Evolutionary conservation across 2,329 filamentous ascomycete species (phyloP).

Genomic region (Chaetomiaceae sp.): DNA sequence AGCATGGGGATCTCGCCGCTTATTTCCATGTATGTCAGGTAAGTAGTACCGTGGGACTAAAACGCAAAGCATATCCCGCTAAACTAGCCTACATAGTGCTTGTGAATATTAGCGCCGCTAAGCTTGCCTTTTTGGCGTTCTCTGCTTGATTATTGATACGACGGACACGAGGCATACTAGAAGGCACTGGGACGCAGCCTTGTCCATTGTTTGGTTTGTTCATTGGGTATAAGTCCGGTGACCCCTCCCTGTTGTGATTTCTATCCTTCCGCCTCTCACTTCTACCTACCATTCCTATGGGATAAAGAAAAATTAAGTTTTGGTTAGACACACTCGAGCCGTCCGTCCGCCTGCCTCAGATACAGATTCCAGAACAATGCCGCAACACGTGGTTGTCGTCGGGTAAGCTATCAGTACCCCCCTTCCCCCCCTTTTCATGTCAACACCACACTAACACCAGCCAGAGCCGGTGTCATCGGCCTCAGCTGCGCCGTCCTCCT

Average conservation of each 20-base stretch:
- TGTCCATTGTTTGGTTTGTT: neutral
- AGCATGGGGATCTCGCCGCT: neutral
- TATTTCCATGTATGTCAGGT: neutral
- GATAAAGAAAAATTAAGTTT: too few relatives aligned
- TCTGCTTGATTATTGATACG: neutral
- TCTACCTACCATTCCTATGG: too few relatives aligned
- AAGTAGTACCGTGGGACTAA: neutral
- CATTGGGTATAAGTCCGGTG: too few relatives aligned
- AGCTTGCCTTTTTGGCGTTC: too few relatives aligned
- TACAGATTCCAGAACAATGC: slow-evolving; percentile 4
- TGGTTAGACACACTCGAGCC: neutral
- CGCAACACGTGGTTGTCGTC: slow-evolving; percentile 18
- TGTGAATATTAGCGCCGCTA: too few relatives aligned
- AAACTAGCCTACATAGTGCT: too few relatives aligned
- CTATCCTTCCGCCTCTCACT: too few relatives aligned
- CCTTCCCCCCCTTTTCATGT: neutral
- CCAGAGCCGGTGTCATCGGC: slow-evolving; percentile 51
- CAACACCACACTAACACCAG: slow-evolving; percentile 2
- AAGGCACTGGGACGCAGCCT: neutral
- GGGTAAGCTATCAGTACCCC: slow-evolving; percentile 10
- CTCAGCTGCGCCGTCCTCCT: slow-evolving; percentile 46
- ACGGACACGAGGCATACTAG: neutral
- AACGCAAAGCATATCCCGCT: too few relatives aligned
- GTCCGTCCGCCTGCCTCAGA: too few relatives aligned
- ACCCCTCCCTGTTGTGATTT: too few relatives aligned